Percentiles rank a stretch among this genome's conserved stretches.
Conservation (phyloP, 2,329 filamentous ascomycete genomes). For the Aspergillus melleus region DNA sequence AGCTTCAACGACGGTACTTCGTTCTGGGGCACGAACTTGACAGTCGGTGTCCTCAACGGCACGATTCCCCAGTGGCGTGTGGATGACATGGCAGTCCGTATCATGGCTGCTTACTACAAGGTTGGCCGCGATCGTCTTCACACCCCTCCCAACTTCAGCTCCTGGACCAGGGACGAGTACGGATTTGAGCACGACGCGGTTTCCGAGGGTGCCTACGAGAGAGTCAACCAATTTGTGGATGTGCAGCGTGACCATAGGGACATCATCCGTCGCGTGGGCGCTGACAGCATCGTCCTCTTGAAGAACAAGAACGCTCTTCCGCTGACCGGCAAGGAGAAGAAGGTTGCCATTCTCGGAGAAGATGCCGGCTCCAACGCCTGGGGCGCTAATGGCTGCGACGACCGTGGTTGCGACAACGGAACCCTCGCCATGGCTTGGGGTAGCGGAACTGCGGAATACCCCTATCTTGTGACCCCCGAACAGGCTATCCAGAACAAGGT, state of each 20-base stretch:
- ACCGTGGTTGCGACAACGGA: conserved; percentile 64
- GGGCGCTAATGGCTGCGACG: conserved; percentile 76
- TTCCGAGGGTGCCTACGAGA: conserved; percentile 57
- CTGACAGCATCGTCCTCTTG: conserved; percentile 80
- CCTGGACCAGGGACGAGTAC: conserved; percentile 78
- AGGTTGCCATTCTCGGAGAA: conserved; percentile 75
- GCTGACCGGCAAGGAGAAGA: conserved; percentile 70
- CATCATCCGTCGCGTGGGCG: conserved; percentile 73
- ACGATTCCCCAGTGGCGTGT: conserved; percentile 83
- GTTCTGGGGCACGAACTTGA: conserved; percentile 86
- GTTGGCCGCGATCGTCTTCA: conserved; percentile 56
- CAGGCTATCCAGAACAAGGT: conserved; percentile 67
- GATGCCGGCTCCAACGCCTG: conserved; percentile 74
- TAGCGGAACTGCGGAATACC: conserved; percentile 60
- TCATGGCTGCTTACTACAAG: conserved; percentile 65
- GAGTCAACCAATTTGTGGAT: conserved; percentile 79
- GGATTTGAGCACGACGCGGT: conserved; percentile 67
- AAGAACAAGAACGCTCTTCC: conserved; percentile 81
- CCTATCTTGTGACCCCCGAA: conserved; percentile 63
- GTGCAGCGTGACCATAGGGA: conserved; percentile 73
- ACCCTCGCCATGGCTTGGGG: conserved; percentile 66
- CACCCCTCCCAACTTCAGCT: conserved; percentile 75
- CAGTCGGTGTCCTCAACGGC: conserved; percentile 82
- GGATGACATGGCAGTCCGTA: conserved; percentile 89
- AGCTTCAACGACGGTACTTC: conserved; percentile 69